Evolutionary conservation across 352 stramenopile genomes (phyloP), one percentile per base, ranked within the genome.

Genomic region (Thraustochytrium striatum): DNA sequence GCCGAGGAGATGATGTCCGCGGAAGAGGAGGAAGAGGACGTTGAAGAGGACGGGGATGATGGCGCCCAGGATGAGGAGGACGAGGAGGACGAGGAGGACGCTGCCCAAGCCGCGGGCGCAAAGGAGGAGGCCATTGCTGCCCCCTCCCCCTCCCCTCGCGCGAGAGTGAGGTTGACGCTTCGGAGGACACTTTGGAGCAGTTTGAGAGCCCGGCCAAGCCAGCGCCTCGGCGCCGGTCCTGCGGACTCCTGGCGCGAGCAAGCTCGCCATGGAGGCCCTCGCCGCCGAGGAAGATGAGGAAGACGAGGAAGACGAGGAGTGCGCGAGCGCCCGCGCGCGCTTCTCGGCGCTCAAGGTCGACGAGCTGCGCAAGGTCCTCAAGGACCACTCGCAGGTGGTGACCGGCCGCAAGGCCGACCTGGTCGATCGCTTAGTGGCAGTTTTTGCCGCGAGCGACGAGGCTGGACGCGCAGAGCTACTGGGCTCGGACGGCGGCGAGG

Each of bases 371-470:
- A 32, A 58, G 32, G 5, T 75, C 11, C 65, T 75, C 21, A 75
- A 75, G 30, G 13, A 58, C 5, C 32, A 30, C 28, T 30, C 11
- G 16, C 65, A 61, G 2, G 65, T 61, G 44, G 2, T 43, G 30
- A 75, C 58, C 41, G 65, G 65, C 50, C 38, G 43, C 1, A 75
- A 75, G 39, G 65, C 41, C 5, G 52, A 75, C 32, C 65, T 75
- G 19, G 65, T 75, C 11, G 65, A 75, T 0, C 21, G 44, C 2
- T 43, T 75, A 3, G 65, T 50, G 30, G 25, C 7, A 5, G n/a
- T 35, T 30, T 5, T 62, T 11, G 44, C 8, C 3, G 30, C 9
- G 8, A 61, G n/a, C 0, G 0, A 39, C 11, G 47, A 16, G 25
- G 47, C 16, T 55, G 47, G 25, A 16, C 47, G 47, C 47, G 25